Evolutionary conservation across 148 eudicot genomes (phyloP), one percentile per base, ranked within the genome.

Genomic region (Rhododendron griersonianum): DNA sequence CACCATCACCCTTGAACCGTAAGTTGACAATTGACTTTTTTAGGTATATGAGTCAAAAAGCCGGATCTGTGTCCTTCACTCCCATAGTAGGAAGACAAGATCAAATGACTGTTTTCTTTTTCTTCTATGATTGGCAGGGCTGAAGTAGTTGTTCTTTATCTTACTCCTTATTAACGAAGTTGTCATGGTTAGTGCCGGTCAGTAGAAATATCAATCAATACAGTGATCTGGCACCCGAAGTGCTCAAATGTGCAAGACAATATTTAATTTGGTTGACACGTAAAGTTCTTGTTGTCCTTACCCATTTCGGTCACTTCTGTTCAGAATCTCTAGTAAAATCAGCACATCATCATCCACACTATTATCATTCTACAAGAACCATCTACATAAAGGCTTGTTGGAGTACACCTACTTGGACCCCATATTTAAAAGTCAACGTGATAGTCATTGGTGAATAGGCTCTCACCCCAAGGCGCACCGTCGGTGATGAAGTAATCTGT

Each of bases 391-490:
- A 35, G 41, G 37, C n/a, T 41, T 77, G 73, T 33, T 76, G 55
- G 37, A 78, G 25, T 50, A 39, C 65, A 59, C 51, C 67, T 21
- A 59, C 45, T 79, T 51, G 51, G n/a, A 78, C 9, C 30, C 50
- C 50, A 50, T 51, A 81, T 73, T 57, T 47, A 76, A 84, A 76
- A 84, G 65, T 69, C 28, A 50, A 81, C 15, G 81, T n/a, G 28
- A 65, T 50, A 35, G 14, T 50, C 33, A 71, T 8, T 69, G 19
- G 80, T 23, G 41, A 81, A 44, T 28, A 86, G 33, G 41, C 81
- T 76, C 94, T 89, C 86, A 96, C 99, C 92, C 99, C 99, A 84
- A 93, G 89, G 59, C 98, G 96, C 81, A 95, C 69, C 28, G 98
- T 94, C 73, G 97, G 94, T 48, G 95, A 95, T 69, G 98, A 92